Evolutionary conservation across 495 filamentous ascomycete genomes (phyloP), one percentile per base, ranked within the genome.

Genomic region (Astrocystis sublimbata): DNA sequence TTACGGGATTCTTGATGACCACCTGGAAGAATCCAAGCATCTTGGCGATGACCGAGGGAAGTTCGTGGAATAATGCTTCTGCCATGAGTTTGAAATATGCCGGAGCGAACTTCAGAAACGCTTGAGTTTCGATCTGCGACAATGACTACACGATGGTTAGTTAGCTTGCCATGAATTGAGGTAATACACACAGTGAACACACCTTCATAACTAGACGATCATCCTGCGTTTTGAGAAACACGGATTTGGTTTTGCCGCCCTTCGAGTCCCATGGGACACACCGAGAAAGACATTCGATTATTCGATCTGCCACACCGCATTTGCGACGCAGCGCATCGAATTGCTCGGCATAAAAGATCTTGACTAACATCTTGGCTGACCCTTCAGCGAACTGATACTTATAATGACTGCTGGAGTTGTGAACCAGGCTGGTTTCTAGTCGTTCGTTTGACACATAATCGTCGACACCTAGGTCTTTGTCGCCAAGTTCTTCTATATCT

Each of bases 11-110:
- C 75, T 94, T 96, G 77, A 99, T 97, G 65, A 89, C 86, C 62
- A 99, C 88, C 66, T 98, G 93, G 74, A 96, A 99, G 76, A 99
- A 97, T 2, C 94, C 94, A 47, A 98, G 85, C 96, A 99, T 98
- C 78, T 99, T 99, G 10, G 94, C 94, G 67, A 99, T 98, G 15
- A 96, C 96, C 9, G 92, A 94, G 2, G 94, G 94, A 6, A 99
- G 81, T 66, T 97, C 94, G 65, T 97, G 92, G 76, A 98, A 99
- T 24, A 99, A 83, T 1, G 91, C 92, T 71, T 98, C 89, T 13
- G 91, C 89, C 92, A 97, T 97, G 68, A 98, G 92, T 63, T 90
- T 89, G 73, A 99, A 99, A 76, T 99, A 99, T 8, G 92, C 91
- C 0, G 93, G 94, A 0, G 96, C 96, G 67, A 98, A 97, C 65